These are phyloP conservation scores for Aegilops longissima DNA, from an alignment of 176 grass and related monocot genomes.

Conservation along the genomic window DNA sequence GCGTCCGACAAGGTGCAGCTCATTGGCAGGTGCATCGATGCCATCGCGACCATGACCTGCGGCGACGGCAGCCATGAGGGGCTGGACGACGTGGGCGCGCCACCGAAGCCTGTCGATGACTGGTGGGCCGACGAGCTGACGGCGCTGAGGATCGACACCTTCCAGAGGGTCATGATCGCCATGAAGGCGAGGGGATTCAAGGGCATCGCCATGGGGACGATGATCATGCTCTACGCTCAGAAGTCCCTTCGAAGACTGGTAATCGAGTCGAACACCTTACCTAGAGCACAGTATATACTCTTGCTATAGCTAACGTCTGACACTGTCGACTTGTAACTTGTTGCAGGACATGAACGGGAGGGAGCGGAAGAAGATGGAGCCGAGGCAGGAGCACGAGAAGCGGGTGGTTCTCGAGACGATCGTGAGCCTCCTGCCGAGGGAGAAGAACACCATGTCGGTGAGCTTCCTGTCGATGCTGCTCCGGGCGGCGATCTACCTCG, in stretches of 20 bases:
- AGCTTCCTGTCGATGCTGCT: slow-evolving; percentile 94
- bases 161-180: slow-evolving; percentile 73
- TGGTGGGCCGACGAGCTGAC: slow-evolving; percentile 88
- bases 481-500: slow-evolving; percentile 63
- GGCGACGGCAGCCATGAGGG: slow-evolving; percentile 23
- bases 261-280: background rate
- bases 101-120: slow-evolving; percentile 50
- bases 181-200: slow-evolving; percentile 83
- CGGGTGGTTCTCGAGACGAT: slow-evolving; percentile 76
- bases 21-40: slow-evolving; percentile 64
- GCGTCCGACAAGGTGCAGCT: slow-evolving; percentile 63
- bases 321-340: background rate
- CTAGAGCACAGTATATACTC: background rate
- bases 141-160: slow-evolving; percentile 68
- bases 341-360: slow-evolving; percentile 68
- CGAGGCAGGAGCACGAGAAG: slow-evolving; percentile 82
- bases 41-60: slow-evolving; percentile 60
- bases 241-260: slow-evolving; percentile 89
- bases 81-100: slow-evolving; percentile 1
- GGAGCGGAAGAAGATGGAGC: slow-evolving; percentile 55
- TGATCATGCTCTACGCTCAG: slow-evolving; percentile 93
- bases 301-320: background rate
- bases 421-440: slow-evolving; percentile 77
- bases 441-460: slow-evolving; percentile 73
- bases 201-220: slow-evolving; percentile 68